phyloP scores from a whole-genome alignment of 2,329 filamentous ascomycete species.

The Penicillium sclerotiorum region DNA sequence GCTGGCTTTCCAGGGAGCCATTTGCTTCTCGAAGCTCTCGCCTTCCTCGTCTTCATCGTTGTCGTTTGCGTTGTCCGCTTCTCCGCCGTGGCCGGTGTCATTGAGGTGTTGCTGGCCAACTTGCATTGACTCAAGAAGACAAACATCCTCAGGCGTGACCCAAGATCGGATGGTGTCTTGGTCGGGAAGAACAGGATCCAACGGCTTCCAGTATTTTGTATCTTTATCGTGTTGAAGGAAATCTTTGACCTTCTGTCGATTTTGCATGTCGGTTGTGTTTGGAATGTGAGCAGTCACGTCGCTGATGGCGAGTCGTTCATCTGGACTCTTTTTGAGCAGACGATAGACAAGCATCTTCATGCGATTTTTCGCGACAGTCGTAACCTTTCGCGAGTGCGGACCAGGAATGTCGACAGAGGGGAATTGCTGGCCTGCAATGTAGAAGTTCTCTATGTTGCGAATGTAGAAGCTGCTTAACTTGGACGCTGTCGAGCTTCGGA shows the following conservation, averaged over 20 bases:
- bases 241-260: constrained; percentile 94
- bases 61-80: constrained; percentile 67
- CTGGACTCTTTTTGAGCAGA: constrained; percentile 75
- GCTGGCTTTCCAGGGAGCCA: constrained; percentile 94
- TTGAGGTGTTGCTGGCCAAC: constrained; percentile 87
- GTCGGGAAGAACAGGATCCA: constrained; percentile 72
- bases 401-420: constrained; percentile 90
- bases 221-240: constrained; percentile 91
- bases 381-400: constrained; percentile 91
- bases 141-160: constrained; percentile 95
- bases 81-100: constrained; percentile 81
- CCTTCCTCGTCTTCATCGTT: constrained; percentile 67
- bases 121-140: constrained; percentile 93
- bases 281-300: constrained; percentile 91
- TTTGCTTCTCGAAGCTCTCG: constrained; percentile 79
- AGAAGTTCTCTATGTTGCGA: constrained; percentile 87
- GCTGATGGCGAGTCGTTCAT: constrained; percentile 70
- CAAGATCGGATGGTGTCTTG: constrained; percentile 78
- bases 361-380: constrained; percentile 93
- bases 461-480: constrained; percentile 80
- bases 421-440: constrained; percentile 89
- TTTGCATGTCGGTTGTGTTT: constrained; percentile 91
- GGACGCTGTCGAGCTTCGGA: constrained; percentile 77
- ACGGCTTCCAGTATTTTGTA: constrained; percentile 81
- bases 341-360: constrained; percentile 96